Percentiles rank a stretch among this genome's conserved stretches.
These are phyloP conservation scores for Mycena polygramma DNA, from an alignment of 768 basidiomycete genomes.

Conservation along the genomic window DNA sequence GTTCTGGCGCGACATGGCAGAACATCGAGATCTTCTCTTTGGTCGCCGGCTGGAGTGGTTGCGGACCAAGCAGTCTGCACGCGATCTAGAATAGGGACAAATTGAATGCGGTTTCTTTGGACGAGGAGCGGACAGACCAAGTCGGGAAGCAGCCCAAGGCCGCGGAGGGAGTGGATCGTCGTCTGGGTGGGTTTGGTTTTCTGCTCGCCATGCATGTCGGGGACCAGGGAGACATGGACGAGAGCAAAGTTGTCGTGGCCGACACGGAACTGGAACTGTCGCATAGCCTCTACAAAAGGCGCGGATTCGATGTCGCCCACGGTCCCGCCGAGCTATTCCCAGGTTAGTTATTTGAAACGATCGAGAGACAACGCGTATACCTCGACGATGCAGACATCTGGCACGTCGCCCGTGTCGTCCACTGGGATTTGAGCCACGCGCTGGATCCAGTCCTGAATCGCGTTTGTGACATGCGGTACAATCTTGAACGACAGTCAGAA, in stretches of 20 bases:
- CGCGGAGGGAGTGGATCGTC: conserved; percentile 92
- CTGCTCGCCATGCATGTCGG: conserved; percentile 98
- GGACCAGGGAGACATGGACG: conserved; percentile 97
- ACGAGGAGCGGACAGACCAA: conserved; percentile 64
- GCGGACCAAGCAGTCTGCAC: conserved; percentile 85
- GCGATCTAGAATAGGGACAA: conserved; percentile 83
- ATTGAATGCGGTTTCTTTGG: background rate
- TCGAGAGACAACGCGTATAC: conserved; percentile 52
- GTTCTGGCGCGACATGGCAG: conserved; percentile 92
- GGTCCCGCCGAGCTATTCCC: conserved; percentile 92
- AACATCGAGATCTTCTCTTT: conserved; percentile 99
- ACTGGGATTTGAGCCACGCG: conserved; percentile 95
- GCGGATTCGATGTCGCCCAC: conserved; percentile 99
- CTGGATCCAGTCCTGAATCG: conserved; percentile 99
- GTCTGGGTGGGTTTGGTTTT: conserved; percentile 99
- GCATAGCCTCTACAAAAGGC: conserved; percentile 98
- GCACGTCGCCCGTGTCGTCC: conserved; percentile 92
- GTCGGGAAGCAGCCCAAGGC: conserved; percentile 95
- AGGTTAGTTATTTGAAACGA: conserved; percentile 5
- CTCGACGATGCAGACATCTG: conserved; percentile 98
- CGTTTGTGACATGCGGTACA: conserved; percentile 96
- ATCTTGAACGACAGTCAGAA: conserved; percentile 61
- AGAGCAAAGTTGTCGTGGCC: conserved; percentile 97
- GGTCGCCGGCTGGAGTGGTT: conserved; percentile 84
- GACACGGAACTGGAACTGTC: conserved; percentile 99